Conservation (phyloP, 176 grass and related monocot genomes). For the Poa annua region DNA sequence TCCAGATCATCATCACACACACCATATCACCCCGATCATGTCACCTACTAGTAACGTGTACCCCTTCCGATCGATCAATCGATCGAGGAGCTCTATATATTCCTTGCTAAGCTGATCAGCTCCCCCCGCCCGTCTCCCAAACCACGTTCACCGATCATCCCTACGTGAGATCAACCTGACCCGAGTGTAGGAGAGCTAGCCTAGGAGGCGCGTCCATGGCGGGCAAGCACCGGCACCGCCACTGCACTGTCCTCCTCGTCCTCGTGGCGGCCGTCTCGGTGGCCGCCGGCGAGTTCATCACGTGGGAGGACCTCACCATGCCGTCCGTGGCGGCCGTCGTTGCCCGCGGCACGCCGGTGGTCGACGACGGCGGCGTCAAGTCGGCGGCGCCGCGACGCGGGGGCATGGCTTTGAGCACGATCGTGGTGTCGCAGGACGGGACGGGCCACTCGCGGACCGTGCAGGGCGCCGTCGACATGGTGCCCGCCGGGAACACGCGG, state of each 20-base stretch:
- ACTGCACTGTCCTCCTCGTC: neutral
- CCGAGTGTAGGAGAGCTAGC: neutral
- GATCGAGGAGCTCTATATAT: conserved; percentile 25
- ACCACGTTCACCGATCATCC: neutral
- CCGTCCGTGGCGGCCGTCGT: conserved; percentile 4
- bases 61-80: neutral
- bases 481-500: conserved; percentile 66
- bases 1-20: neutral
- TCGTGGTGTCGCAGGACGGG: conserved; percentile 80
- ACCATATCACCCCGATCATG: conserved; percentile 33
- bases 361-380: conserved; percentile 1
- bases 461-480: conserved; percentile 91
- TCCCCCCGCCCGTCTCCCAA: conserved; percentile 8
- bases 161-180: neutral
- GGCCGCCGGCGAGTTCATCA: conserved; percentile 52
- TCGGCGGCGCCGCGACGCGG: neutral
- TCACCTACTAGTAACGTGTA: conserved; percentile 10
- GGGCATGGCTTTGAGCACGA: neutral
- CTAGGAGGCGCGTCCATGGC: conserved; percentile 2
- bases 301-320: conserved; percentile 76
- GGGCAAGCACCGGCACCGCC: neutral
- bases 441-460: conserved; percentile 76
- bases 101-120: neutral
- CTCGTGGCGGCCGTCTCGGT: neutral
- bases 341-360: conserved; percentile 7